Evolutionary conservation across 805 yeast genomes (phyloP), one percentile per base, ranked within the genome.

Genomic region (Nakazawaea sp.): DNA sequence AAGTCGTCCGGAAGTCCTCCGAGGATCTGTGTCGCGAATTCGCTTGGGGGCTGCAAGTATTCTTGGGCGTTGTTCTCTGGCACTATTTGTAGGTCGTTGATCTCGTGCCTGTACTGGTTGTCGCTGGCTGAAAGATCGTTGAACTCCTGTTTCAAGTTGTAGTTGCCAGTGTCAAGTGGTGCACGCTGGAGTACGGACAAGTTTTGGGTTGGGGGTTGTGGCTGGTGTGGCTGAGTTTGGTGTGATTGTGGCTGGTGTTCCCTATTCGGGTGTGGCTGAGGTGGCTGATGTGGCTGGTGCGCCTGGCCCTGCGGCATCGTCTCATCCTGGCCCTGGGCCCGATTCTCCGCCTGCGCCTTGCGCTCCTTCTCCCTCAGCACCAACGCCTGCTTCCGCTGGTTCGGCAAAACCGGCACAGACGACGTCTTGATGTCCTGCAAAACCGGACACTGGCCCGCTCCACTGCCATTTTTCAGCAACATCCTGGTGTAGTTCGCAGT

Each of bases 401-500:
- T 39, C 4, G 42, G 38, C 16, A 39, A 34, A 5, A 39, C 31
- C 18, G 42, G 42, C 16, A 34, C 38, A 15, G 41, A 17, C 10
- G 37, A 17, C 2, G 38, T 31, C 20, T 42, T 33, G n/a, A 44
- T 39, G 20, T 42, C 43, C 25, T 40, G 42, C 23, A 40, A 33
- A 13, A 44, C 43, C 5, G 47, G 47, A 36, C 47, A 44, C 21
- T 44, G 47, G 5, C 37, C 44, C 9, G 21, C n/a, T 3, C 19
- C 17, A 19, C 18, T 19, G 3, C 35, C 35, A 12, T 11, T 26
- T 20, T 19, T 31, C 10, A 32, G 29, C 24, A 39, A 18, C 53
- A 57, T 49, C 7, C 44, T 44, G 24, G 51, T 55, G 42, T 56
- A 57, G 35, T 56, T 54, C 20, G 59, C 32, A 35, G 51, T 52